Evolutionary conservation across 177 flowering plant species (phyloP).

Genomic region (Vitis hybrid): DNA sequence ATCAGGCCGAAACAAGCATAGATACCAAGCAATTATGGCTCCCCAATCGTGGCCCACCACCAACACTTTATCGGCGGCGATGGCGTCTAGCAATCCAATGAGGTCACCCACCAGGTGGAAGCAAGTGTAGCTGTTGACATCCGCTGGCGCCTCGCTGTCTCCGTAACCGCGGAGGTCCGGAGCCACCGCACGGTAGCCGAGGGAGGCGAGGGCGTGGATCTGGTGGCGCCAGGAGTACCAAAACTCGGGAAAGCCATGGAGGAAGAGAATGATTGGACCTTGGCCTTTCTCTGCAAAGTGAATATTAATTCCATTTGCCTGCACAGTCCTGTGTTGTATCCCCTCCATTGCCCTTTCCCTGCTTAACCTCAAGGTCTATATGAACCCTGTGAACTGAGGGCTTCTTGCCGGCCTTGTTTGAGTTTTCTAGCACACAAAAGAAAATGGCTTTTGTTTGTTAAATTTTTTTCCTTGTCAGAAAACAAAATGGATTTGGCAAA

Average conservation of each 20-base stretch:
- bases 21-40: slow-evolving; percentile 50
- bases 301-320: slow-evolving; percentile 34
- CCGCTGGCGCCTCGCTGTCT: slow-evolving; percentile 57
- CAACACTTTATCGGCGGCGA: slow-evolving; percentile 48
- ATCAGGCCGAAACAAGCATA: slow-evolving; percentile 61
- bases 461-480: no score
- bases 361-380: no score
- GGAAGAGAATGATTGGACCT: slow-evolving; percentile 53
- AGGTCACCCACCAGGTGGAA: slow-evolving; percentile 66
- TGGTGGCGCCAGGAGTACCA: slow-evolving; percentile 91
- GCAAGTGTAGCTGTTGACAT: slow-evolving; percentile 35
- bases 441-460: no score
- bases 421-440: no score
- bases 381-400: no score
- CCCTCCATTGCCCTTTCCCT: neutral
- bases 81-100: slow-evolving; percentile 53
- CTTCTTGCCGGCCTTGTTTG: no score
- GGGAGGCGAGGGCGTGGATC: slow-evolving; percentile 45
- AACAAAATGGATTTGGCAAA: no score
- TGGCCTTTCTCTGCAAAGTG: slow-evolving; percentile 37
- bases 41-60: slow-evolving; percentile 73
- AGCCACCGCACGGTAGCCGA: slow-evolving; percentile 72
- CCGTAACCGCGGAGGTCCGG: slow-evolving; percentile 86
- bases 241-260: slow-evolving; percentile 76
- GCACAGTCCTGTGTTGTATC: slow-evolving; percentile 17